Evolutionary conservation across 441 rosid species (phyloP).

Genomic region (Biscutella laevigata): DNA sequence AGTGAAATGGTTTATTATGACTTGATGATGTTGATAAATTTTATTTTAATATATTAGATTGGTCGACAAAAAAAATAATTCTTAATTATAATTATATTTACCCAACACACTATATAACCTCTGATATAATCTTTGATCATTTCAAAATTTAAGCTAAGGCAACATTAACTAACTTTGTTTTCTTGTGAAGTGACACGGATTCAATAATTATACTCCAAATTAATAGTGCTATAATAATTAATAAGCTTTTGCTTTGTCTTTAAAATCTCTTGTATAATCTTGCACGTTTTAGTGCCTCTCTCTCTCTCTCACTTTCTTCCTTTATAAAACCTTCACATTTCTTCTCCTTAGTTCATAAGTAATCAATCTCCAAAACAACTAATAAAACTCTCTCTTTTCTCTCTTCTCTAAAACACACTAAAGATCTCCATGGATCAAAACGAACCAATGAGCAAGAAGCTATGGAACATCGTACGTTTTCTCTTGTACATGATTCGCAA

Average conservation of each 20-base stretch:
- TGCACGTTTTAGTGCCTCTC: constrained; percentile 19
- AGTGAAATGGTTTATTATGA: too few relatives aligned
- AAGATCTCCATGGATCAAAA: constrained; percentile 55
- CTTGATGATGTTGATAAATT: too few relatives aligned
- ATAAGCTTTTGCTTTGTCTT: constrained; percentile 18
- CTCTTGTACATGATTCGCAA: constrained; percentile 60
- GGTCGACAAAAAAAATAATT: too few relatives aligned
- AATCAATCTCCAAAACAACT: constrained; percentile 9
- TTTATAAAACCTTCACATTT: constrained; percentile 32
- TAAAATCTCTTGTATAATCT: constrained; percentile 19
- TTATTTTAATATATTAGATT: too few relatives aligned
- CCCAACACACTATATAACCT: too few relatives aligned
- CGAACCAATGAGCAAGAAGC: constrained; percentile 42
- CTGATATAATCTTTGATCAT: too few relatives aligned
- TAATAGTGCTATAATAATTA: neutral
- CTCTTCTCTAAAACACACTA: constrained; percentile 13
- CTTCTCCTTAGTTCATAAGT: constrained; percentile 25
- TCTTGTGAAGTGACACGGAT: constrained; percentile 13
- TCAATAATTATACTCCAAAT: constrained; percentile 19
- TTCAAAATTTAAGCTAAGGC: too few relatives aligned
- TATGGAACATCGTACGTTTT: constrained; percentile 52
- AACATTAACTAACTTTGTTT: neutral
- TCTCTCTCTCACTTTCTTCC: constrained; percentile 17
- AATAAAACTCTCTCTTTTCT: constrained; percentile 15
- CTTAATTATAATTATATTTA: too few relatives aligned